Evolutionary conservation across 257 asterid species (phyloP).

Genomic region (Solanum peruvianum): DNA sequence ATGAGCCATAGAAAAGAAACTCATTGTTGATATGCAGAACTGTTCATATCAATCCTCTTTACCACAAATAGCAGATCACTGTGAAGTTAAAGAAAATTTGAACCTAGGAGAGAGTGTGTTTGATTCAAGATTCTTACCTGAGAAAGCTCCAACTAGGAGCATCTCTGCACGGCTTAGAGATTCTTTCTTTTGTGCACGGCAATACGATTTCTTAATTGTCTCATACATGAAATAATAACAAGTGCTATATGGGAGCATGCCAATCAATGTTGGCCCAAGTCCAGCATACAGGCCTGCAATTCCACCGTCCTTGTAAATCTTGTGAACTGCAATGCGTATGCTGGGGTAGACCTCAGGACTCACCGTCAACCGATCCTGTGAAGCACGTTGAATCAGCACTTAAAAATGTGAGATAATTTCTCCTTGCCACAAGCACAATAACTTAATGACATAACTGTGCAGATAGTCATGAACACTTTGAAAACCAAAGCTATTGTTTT

Average conservation of each 20-base stretch:
- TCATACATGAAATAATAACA: slow-evolving; percentile 94
- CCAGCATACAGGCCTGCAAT: slow-evolving; percentile 67
- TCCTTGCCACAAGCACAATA: neutral
- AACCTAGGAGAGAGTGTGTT: neutral
- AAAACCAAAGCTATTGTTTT: neutral
- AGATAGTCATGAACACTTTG: neutral
- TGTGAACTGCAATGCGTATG: slow-evolving; percentile 52
- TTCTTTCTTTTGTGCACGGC: slow-evolving; percentile 47
- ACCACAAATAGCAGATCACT: neutral
- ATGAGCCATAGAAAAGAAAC: too few species aligned
- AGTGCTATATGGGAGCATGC: slow-evolving; percentile 98
- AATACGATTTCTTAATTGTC: slow-evolving; percentile 79
- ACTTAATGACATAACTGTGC: neutral
- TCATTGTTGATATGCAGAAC: neutral
- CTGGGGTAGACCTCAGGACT: slow-evolving; percentile 73
- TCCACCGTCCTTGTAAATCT: slow-evolving; percentile 69
- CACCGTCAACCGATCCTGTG: slow-evolving; percentile 89
- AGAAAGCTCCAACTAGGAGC: slow-evolving; percentile 89
- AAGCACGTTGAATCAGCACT: neutral
- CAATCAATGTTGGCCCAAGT: slow-evolving; percentile 65
- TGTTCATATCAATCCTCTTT: neutral
- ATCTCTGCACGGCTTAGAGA: slow-evolving; percentile 65
- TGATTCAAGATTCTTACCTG: slow-evolving; percentile 37
- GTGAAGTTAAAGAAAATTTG: neutral
- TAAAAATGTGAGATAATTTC: neutral